Evolutionary conservation across 2,329 filamentous ascomycete species (phyloP).

Genomic region (Claviceps fusiformis): DNA sequence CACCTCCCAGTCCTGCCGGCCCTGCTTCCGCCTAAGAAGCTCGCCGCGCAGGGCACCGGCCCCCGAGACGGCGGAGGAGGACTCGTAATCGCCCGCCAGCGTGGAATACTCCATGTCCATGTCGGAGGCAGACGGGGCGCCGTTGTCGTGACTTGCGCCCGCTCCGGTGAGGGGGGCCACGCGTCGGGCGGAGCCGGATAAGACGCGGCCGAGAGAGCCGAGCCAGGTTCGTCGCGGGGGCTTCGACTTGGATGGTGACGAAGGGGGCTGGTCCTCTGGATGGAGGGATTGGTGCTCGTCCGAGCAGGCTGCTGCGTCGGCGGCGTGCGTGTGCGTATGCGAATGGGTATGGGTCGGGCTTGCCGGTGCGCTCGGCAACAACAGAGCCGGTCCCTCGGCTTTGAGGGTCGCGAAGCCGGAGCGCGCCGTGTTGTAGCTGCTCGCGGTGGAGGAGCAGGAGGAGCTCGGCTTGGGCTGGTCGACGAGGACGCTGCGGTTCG

Average conservation of each 20-base stretch:
- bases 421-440: conserved; percentile 39
- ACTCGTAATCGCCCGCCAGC: conserved; percentile 26
- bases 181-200: conserved; percentile 29
- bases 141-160: not conserved
- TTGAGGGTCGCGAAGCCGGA: conserved; percentile 38
- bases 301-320: no score
- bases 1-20: conserved; percentile 39
- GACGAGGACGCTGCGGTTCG: conserved; percentile 25
- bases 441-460: conserved; percentile 26
- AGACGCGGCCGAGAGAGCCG: conserved; percentile 52
- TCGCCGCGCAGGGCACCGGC: conserved; percentile 27
- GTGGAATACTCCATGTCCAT: conserved; percentile 6
- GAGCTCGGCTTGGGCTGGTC: conserved; percentile 24
- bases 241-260: conserved; percentile 45
- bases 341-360: no score
- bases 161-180: conserved; percentile 11
- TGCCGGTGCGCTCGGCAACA: conserved; percentile 8
- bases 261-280: conserved; percentile 18
- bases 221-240: conserved; percentile 46
- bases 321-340: no score
- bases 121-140: conserved; percentile 16
- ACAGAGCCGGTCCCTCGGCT: conserved; percentile 36
- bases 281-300: conserved; percentile 23
- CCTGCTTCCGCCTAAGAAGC: conserved; percentile 40
- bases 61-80: conserved; percentile 18